A percentile compares a stretch with the other conserved stretches of the same genome.
Conservation (phyloP, 805 yeast species). For the Spathaspora hagerdaliae region DNA sequence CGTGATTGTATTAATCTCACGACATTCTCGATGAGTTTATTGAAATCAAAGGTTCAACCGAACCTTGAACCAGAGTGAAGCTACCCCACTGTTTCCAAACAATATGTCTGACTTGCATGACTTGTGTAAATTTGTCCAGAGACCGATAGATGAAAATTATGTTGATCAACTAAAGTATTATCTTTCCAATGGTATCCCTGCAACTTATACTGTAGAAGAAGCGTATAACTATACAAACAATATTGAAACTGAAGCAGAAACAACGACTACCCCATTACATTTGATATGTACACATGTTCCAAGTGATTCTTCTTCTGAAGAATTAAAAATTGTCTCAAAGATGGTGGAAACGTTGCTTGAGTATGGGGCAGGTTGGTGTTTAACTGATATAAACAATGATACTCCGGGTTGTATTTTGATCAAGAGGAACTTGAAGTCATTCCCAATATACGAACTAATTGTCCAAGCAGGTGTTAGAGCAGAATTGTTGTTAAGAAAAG, state of each 20-base stretch:
- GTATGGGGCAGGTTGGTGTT: constrained; percentile 92
- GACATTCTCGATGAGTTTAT: neutral
- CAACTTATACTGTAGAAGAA: constrained; percentile 80
- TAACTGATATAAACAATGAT: constrained; percentile 63
- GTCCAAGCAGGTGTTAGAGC: constrained; percentile 91
- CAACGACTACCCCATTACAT: constrained; percentile 79
- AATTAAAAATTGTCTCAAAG: constrained; percentile 34
- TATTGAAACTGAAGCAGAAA: constrained; percentile 30
- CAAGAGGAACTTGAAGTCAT: constrained; percentile 41
- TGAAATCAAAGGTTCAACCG: no score
- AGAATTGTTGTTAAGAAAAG: constrained; percentile 71
- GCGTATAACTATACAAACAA: constrained; percentile 53
- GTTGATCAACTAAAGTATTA: constrained; percentile 41
- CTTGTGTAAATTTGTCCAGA: constrained; percentile 42
- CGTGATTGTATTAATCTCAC: neutral
- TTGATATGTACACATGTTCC: constrained; percentile 54
- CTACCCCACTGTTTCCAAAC: no score
- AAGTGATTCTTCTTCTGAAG: constrained; percentile 43
- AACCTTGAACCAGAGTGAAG: no score
- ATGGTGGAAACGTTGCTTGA: constrained; percentile 69
- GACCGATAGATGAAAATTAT: constrained; percentile 52
- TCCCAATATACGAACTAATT: constrained; percentile 42
- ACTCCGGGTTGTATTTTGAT: constrained; percentile 83
- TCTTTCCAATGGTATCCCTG: constrained; percentile 66
- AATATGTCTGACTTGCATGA: constrained; percentile 72